These are phyloP conservation scores for Colletotrichum paranaense DNA, from an alignment of 2,329 filamentous ascomycete species.

Conservation along the genomic window DNA sequence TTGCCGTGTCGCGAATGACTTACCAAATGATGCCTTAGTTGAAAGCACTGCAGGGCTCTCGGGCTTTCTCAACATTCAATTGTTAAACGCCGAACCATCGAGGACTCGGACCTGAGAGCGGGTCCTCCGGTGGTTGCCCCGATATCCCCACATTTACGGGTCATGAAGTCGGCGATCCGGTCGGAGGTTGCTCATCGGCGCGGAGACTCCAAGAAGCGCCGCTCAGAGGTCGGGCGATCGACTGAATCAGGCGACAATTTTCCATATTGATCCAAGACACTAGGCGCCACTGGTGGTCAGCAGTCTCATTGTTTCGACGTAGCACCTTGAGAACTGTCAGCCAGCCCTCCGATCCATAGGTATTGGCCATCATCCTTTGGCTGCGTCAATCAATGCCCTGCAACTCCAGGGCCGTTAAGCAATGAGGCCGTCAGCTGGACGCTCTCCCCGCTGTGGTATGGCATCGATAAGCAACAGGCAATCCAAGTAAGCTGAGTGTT, in stretches of 20 bases:
- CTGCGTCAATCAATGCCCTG: slow-evolving; percentile 11
- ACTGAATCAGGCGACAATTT: neutral
- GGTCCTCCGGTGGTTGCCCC: neutral
- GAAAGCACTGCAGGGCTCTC: neutral
- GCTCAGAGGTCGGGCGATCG: neutral
- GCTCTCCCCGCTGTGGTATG: neutral
- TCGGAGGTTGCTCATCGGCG: neutral
- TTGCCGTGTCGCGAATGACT: neutral
- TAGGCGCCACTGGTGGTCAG: neutral
- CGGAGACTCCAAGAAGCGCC: neutral
- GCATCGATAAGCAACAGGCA: neutral
- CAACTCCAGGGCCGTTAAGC: slow-evolving; percentile 8
- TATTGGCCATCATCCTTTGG: neutral
- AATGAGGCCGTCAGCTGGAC: slow-evolving; percentile 3
- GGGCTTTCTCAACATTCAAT: neutral
- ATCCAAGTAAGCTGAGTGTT: neutral
- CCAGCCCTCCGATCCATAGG: neutral
- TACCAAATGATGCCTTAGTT: neutral
- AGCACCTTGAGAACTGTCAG: neutral
- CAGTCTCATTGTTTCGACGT: neutral
- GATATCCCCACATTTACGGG: neutral
- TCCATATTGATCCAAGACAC: neutral
- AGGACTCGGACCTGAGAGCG: neutral
- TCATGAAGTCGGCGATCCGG: neutral
- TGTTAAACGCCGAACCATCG: neutral